These are phyloP conservation scores for Russula emetica DNA, from an alignment of 768 basidiomycete species.

Conservation along the genomic window DNA sequence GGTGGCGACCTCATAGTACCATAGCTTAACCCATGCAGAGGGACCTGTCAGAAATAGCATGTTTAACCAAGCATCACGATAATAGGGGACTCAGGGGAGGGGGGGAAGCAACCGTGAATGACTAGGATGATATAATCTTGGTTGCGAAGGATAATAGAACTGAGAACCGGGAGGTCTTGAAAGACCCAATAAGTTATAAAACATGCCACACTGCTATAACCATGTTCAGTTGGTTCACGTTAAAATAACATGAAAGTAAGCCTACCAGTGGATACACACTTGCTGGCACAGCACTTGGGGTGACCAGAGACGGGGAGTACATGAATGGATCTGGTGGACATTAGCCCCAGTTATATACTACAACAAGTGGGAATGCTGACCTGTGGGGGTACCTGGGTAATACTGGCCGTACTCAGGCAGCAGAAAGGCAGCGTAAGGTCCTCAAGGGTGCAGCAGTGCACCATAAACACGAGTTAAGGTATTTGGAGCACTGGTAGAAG, in stretches of 20 bases:
- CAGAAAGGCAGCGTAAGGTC: constrained; percentile 48
- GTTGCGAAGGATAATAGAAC: constrained; percentile 57
- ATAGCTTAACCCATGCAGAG: constrained; percentile 41
- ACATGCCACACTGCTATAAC: constrained; percentile 46
- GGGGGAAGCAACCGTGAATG: constrained; percentile 53
- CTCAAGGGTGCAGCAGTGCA: constrained; percentile 43
- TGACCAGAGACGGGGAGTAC: constrained; percentile 47
- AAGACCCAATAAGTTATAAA: constrained; percentile 53
- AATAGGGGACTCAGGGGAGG: constrained; percentile 31
- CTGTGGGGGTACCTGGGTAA: constrained; percentile 48
- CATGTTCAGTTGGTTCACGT: constrained; percentile 41
- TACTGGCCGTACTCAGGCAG: constrained; percentile 58
- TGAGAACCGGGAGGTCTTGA: constrained; percentile 49
- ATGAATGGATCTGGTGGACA: constrained; percentile 46
- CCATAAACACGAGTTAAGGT: constrained; percentile 40
- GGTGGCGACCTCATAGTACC: constrained; percentile 41
- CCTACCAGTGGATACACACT: constrained; percentile 47
- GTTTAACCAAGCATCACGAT: constrained; percentile 39
- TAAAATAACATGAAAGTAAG: constrained; percentile 39
- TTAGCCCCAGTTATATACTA: constrained; percentile 49
- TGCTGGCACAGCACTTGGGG: constrained; percentile 40
- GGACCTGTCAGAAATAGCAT: constrained; percentile 43
- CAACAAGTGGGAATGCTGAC: constrained; percentile 43
- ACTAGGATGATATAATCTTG: constrained; percentile 54
- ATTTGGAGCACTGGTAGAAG: constrained; percentile 33